A percentile compares a stretch with the other conserved stretches of the same genome.
Conservation (phyloP, 129 eudicot genomes). For the Sambucus nigra region DNA sequence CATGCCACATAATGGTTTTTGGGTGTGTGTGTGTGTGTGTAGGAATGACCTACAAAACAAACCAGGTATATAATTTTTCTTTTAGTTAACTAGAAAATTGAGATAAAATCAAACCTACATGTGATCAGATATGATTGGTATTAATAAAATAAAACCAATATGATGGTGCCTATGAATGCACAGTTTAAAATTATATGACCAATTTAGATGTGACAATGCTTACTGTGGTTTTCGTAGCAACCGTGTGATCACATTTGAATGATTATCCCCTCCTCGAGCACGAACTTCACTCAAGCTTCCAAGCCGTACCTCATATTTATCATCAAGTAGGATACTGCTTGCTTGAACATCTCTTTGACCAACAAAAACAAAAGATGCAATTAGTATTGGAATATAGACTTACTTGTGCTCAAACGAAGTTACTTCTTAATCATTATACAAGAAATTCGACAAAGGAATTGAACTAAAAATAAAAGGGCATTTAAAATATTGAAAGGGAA, state of each 20-base stretch:
- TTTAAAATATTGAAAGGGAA: too few species aligned
- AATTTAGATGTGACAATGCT: constrained; percentile 23
- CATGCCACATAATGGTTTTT: too few species aligned
- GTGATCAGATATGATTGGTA: not conserved
- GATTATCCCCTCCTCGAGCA: constrained; percentile 44
- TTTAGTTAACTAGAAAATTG: not conserved
- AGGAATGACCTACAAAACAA: too few species aligned
- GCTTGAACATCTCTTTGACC: constrained; percentile 63
- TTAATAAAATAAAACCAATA: constrained; percentile 2
- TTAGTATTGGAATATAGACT: too few species aligned
- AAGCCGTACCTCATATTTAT: constrained; percentile 74
- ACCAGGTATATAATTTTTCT: not conserved
- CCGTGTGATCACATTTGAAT: constrained; percentile 44
- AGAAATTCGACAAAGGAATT: not conserved
- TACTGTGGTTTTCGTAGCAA: constrained; percentile 57
- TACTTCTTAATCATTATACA: not conserved
- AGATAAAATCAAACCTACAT: not conserved
- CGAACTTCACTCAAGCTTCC: constrained; percentile 74
- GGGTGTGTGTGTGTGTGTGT: too few species aligned
- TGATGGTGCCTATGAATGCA: too few species aligned
- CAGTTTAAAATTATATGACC: too few species aligned
- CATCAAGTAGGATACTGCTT: constrained; percentile 82
- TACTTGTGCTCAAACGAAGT: not conserved
- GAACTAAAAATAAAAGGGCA: too few species aligned
- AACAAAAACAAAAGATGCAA: not conserved